Evolutionary conservation across 225 moss, liverwort and hornwort genomes (phyloP).

Genomic region (Straminergon stramineum): DNA sequence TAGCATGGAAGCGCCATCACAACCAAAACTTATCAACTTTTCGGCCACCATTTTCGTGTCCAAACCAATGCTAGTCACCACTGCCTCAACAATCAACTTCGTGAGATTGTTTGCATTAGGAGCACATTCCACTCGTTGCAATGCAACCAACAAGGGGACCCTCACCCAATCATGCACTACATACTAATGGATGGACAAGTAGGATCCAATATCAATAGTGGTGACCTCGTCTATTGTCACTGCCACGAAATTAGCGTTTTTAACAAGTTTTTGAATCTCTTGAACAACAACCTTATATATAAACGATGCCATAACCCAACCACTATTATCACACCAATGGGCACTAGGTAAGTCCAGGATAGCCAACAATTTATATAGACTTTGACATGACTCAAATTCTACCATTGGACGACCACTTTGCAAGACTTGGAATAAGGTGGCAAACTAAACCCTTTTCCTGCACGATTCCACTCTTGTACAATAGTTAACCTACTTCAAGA

Average conservation of each 20-base stretch:
- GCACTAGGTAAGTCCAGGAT: no score
- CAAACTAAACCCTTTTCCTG: no score
- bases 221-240: background rate
- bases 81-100: background rate
- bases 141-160: accelerated
- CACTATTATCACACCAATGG: no score
- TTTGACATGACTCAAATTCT: no score
- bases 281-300: no score
- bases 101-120: background rate
- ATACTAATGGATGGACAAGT: background rate
- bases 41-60: background rate
- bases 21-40: background rate
- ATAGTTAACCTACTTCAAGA: background rate
- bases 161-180: background rate
- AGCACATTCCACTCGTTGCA: background rate
- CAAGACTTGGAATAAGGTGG: background rate
- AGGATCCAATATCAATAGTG: accelerated
- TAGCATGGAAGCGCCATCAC: accelerated
- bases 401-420: no score
- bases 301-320: no score
- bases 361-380: no score
- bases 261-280: no score
- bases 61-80: background rate
- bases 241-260: background rate
- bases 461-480: background rate